Conservation (phyloP, 805 yeast genomes). For the Suhomyces emberorum region DNA sequence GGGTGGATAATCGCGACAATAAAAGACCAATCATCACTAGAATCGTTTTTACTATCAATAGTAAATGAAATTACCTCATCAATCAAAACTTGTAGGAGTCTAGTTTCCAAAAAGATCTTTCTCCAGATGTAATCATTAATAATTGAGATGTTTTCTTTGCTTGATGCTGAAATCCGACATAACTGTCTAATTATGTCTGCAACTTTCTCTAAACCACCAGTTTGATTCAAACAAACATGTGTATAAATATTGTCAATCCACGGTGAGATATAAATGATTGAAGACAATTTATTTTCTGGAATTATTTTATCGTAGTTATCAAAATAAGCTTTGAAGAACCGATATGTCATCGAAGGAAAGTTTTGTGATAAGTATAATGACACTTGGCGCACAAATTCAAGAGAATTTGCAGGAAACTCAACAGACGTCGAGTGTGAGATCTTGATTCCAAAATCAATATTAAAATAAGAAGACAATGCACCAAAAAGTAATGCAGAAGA, state of each 20-base stretch:
- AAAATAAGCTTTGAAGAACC: constrained; percentile 53
- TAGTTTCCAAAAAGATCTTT: constrained; percentile 57
- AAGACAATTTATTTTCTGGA: constrained; percentile 33
- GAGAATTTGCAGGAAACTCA: constrained; percentile 65
- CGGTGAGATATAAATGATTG: constrained; percentile 57
- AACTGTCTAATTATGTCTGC: constrained; percentile 60
- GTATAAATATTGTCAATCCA: constrained; percentile 70
- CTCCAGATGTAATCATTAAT: constrained; percentile 68
- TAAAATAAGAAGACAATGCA: constrained; percentile 57
- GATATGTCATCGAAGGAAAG: constrained; percentile 58
- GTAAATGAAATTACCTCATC: constrained; percentile 75
- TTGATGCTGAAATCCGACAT: constrained; percentile 53
- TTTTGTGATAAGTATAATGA: constrained; percentile 54
- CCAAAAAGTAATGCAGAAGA: constrained; percentile 63
- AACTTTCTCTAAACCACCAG: constrained; percentile 57
- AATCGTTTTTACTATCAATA: constrained; percentile 74
- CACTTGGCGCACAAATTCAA: constrained; percentile 55
- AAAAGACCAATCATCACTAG: constrained; percentile 57
- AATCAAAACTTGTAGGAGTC: constrained; percentile 53
- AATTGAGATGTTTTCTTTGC: constrained; percentile 46
- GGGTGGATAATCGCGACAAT: constrained; percentile 67
- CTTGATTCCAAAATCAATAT: constrained; percentile 56
- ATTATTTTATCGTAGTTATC: constrained; percentile 40
- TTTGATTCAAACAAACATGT: constrained; percentile 54
- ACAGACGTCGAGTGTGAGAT: constrained; percentile 55